A percentile compares a stretch with the other conserved stretches of the same genome.
Conservation (phyloP, 768 basidiomycete species). For the Tephrocybe sp. region DNA sequence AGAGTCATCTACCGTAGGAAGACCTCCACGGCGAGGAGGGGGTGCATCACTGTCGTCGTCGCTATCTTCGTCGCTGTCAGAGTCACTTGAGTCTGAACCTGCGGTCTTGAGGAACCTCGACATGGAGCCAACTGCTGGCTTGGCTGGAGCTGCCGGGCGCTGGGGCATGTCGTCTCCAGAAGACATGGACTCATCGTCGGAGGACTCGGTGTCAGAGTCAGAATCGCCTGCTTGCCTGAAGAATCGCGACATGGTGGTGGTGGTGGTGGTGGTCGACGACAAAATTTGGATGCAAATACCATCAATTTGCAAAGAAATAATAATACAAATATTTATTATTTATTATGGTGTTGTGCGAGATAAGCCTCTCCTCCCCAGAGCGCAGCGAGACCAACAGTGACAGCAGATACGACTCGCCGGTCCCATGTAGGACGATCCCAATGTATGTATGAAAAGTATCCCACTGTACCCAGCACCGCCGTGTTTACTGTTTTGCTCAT, state of each 20-base stretch:
- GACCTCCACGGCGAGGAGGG: constrained; percentile 29
- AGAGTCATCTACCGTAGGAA: constrained; percentile 33
- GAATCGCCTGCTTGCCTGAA: constrained; percentile 85
- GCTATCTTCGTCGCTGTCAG: constrained; percentile 54
- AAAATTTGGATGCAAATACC: constrained; percentile 15
- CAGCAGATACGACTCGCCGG: constrained; percentile 51
- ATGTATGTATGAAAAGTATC: constrained; percentile 61
- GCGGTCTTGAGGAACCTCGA: constrained; percentile 73
- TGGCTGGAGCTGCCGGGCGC: constrained; percentile 43
- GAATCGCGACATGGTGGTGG: constrained; percentile 73
- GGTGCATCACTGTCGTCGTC: constrained; percentile 50
- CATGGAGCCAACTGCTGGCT: constrained; percentile 50
- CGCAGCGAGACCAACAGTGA: constrained; percentile 55
- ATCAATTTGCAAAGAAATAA: constrained; percentile 8
- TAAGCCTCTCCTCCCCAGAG: constrained; percentile 71
- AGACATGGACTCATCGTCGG: constrained; percentile 77
- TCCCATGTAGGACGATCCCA: constrained; percentile 71
- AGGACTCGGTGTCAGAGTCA: constrained; percentile 69
- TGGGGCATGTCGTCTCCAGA: constrained; percentile 62
- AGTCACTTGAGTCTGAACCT: constrained; percentile 58
- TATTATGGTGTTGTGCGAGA: constrained; percentile 20
- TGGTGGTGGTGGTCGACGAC: too few species aligned
- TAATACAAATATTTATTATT: constrained; percentile 3
- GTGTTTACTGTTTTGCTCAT: constrained; percentile 48
- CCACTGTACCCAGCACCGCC: constrained; percentile 57